phyloP scores from a whole-genome alignment of 192 early-diverging fungal species.

The Spizellomyces sp. region DNA sequence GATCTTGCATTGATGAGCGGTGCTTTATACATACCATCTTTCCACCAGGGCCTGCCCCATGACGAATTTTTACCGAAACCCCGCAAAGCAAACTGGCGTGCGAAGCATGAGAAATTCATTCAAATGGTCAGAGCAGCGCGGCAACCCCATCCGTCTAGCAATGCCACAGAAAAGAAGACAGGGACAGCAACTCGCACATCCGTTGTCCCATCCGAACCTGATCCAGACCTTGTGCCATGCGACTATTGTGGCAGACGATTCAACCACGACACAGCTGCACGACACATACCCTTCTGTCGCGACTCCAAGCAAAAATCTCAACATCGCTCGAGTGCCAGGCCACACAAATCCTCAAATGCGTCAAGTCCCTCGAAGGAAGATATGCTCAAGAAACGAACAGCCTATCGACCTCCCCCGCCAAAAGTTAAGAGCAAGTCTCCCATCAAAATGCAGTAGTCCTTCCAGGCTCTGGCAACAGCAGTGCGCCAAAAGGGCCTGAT shows the following conservation, averaged over 20 bases:
- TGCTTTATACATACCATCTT: too few species aligned
- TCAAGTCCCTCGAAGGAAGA: conserved; percentile 37
- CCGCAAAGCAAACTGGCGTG: conserved; percentile 45
- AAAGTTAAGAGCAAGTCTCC: conserved; percentile 10
- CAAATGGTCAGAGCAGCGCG: conserved; percentile 50
- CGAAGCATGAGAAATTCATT: conserved; percentile 50
- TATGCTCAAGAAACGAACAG: conserved; percentile 37
- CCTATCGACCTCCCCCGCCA: conserved; percentile 39
- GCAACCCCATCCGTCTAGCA: background rate
- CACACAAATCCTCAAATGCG: background rate
- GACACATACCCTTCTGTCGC: conserved; percentile 57
- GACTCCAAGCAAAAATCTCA: conserved; percentile 44
- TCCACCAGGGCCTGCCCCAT: too few species aligned
- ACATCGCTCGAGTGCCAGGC: conserved; percentile 13
- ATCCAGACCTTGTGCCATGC: conserved; percentile 51
- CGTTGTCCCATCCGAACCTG: conserved; percentile 30
- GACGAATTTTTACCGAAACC: background rate
- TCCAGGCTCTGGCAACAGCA: too few species aligned
- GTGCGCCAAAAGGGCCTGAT: too few species aligned
- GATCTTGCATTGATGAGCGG: too few species aligned
- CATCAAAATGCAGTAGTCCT: background rate
- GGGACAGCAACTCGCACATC: background rate
- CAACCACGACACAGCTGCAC: conserved; percentile 48
- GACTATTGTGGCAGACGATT: conserved; percentile 51
- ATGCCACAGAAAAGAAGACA: background rate